Evolutionary conservation across 108 stramenopile species (phyloP), one percentile per base, ranked within the genome.

Genomic region (Skeletonema marinoi): DNA sequence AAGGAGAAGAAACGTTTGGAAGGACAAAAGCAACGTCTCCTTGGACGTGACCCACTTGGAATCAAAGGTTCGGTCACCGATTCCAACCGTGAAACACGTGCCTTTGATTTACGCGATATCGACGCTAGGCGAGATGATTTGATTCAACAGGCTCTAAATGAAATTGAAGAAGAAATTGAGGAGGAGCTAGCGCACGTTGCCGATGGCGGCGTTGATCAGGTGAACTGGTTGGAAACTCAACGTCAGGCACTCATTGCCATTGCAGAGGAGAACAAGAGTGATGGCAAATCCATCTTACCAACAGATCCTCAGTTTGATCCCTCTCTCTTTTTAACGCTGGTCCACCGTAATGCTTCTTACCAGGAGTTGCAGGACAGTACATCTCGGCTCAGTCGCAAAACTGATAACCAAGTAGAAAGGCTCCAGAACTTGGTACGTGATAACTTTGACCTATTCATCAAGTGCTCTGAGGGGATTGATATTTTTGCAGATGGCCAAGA

Each of bases 381-480:
- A 74, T 86, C 87, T 36, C 88, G 92, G 32, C 77, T 95, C 65
- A 90, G 86, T 61, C 87, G 92, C 86, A 89, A 93, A 59, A 94
- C 91, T 12, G 91, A 94, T 63, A 88, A 93, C 71, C 96, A 96
- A 66, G 88, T 88, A 39, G 74, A 86, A 60, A 83, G 93, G 61
- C 83, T 96, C 12, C 93, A 96, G 70, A 89, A 89, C 71, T 78
- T 94, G 39, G 96, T 96, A 0, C 78, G 93, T 29, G 96, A 96
- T 56, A 96, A 96, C 63, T 96, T 96, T 80, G 92, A 82, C 7
- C 75, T 96, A 9, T 96, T 94, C 72, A 82, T 96, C 16, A 87
- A 92, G 41, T 96, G 96, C 62, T 92, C 96, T 17, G 96, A 96
- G 61, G 96, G 93, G 33, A 92, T 96, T 63, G 96, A 96, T 70